A percentile compares a stretch with the other conserved stretches of the same genome.
Conservation (phyloP, 192 early-diverging fungal species). For the Umbelopsis ramanniana region DNA sequence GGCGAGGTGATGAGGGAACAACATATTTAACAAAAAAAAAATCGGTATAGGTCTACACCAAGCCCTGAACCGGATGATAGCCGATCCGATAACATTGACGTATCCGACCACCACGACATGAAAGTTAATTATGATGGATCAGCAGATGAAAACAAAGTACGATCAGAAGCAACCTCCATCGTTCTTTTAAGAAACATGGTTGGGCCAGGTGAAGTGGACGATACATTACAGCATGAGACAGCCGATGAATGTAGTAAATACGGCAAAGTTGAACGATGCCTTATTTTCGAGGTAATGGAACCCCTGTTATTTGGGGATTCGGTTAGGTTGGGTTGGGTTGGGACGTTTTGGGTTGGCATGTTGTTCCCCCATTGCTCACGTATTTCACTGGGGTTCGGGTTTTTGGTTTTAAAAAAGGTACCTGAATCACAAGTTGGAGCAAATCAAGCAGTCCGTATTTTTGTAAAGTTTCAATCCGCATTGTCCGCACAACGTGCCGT, state of each 20-base stretch:
- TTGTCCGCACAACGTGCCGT: conserved; percentile 57
- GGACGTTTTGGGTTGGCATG: neutral
- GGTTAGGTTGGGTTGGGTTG: too few species aligned
- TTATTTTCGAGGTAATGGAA: conserved; percentile 63
- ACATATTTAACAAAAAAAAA: too few species aligned
- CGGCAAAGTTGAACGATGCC: conserved; percentile 69
- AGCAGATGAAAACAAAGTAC: conserved; percentile 28
- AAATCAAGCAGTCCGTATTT: conserved; percentile 79
- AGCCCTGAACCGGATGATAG: conserved; percentile 1
- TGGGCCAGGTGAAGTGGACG: conserved; percentile 78
- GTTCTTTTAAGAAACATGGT: conserved; percentile 80
- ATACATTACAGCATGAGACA: conserved; percentile 73
- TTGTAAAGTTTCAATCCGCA: conserved; percentile 67
- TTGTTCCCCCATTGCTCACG: neutral
- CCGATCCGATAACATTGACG: neutral
- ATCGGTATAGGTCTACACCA: conserved; percentile 4
- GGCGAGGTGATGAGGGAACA: too few species aligned
- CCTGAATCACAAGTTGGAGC: conserved; percentile 54
- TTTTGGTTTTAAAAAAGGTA: conserved; percentile 29
- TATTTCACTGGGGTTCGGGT: neutral
- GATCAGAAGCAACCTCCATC: conserved; percentile 35
- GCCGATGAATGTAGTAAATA: conserved; percentile 80
- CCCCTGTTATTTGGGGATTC: neutral
- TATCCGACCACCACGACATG: neutral
- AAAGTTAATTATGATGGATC: conserved; percentile 50